Base-by-base conservation (phyloP, 441 rosid genomes). In the Adansonia madagascariensis region DNA sequence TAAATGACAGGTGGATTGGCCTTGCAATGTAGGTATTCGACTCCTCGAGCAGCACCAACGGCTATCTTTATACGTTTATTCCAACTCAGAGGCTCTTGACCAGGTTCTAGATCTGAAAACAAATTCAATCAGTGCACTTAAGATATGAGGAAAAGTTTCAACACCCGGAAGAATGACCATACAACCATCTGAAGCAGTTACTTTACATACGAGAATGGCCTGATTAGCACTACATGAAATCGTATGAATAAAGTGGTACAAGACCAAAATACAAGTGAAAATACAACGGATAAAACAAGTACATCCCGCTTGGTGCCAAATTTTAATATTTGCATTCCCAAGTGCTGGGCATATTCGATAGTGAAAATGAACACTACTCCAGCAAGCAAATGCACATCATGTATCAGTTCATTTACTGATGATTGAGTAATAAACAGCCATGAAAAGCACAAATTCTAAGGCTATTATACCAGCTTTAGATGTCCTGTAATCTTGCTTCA, bases 1-100 rank as follows among this genome's bases (percentile, higher is more conserved):
- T 90, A 90, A 41, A 90, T 90, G 44, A 90, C 92, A 2, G 94
- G 92, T 14, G 94, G 94, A 68, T 86, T 86, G 6, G 92, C 94
- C 76, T 83, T 89, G 84, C 94, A 90, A 59, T 90, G 94, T 70
- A 90, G 89, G 80, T 90, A 90, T 84, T 90, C 90, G 1, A 90
- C 77, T 24, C 94, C 94, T 17, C 85, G 75, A 73, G 94, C 94
- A 20, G 94, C 91, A 79, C 92, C 94, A 0, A 83, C 87, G 12
- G 94, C 92, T 35, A 90, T 86, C 84, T 89, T 89, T 82, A 90
- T 90, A 41, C 94, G 84, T 68, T 88, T 86, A 50, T 76, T 84
- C 94, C 94, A 90, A 78, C 82, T 82, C 78, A 90, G 76, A 0
- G 88, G 87, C 56, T 85, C 80, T 65, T 75, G 77, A 74, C 73